phyloP scores from a whole-genome alignment of 73 alveolate genomes.

The Diophrys sp. region DNA sequence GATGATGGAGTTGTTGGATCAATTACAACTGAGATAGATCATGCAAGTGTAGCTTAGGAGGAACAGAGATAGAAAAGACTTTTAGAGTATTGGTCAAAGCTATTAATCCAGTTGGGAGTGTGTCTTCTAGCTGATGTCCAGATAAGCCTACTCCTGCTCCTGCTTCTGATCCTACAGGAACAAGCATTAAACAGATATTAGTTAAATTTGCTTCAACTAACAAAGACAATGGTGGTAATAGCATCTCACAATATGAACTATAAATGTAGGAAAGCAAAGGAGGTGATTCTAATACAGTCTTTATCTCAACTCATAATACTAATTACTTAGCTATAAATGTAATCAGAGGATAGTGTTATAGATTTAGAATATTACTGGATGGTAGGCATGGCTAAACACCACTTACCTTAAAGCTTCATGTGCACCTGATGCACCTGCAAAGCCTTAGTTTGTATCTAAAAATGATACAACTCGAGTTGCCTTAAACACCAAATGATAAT shows the following conservation, averaged over 20 bases:
- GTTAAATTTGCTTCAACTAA: constrained; percentile 23
- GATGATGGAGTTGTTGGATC: constrained; percentile 21
- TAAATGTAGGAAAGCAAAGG: constrained; percentile 49
- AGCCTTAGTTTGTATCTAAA: constrained; percentile 34
- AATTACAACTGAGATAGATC: background rate
- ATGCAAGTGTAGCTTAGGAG: background rate
- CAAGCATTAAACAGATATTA: constrained; percentile 25
- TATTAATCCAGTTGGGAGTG: constrained; percentile 20
- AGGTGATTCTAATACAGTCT: constrained; percentile 44
- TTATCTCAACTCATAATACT: constrained; percentile 18
- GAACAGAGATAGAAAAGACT: constrained; percentile 27
- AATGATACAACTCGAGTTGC: constrained; percentile 22
- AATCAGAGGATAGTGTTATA: constrained; percentile 37
- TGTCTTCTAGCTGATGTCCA: constrained; percentile 50
- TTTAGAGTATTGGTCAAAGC: constrained; percentile 54
- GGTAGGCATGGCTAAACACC: constrained; percentile 35
- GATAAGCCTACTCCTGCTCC: constrained; percentile 27
- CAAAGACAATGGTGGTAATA: constrained; percentile 43
- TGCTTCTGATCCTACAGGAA: constrained; percentile 1
- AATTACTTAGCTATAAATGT: constrained; percentile 20
- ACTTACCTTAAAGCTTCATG: constrained; percentile 39
- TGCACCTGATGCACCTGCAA: constrained; percentile 52
- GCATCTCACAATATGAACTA: constrained; percentile 27
- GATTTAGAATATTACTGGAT: constrained; percentile 58
- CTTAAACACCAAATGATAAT: constrained; percentile 31